Percentiles rank a stretch among this genome's conserved stretches.
Evolutionary conservation across 2,329 filamentous ascomycete species (phyloP).

Genomic region (Phyllosticta capitalensis): DNA sequence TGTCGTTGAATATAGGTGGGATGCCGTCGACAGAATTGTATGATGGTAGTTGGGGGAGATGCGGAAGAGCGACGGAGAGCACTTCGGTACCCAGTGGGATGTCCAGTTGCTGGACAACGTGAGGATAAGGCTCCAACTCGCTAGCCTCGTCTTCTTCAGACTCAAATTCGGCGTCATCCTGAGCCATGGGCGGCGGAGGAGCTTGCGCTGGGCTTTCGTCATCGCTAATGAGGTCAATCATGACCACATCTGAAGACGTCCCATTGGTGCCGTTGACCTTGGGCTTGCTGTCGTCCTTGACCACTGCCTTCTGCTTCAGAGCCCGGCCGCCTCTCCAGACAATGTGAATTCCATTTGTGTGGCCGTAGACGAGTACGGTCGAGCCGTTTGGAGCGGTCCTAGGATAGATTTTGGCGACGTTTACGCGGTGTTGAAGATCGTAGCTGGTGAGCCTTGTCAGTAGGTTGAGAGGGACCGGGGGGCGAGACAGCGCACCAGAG

Average conservation of each 20-base stretch:
- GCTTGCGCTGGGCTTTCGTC: slow-evolving; percentile 32
- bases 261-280: slow-evolving; percentile 37
- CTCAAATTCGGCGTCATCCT: slow-evolving; percentile 36
- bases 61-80: slow-evolving; percentile 43
- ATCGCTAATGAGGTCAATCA: slow-evolving; percentile 46
- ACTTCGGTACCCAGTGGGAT: slow-evolving; percentile 46
- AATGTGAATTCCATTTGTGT: slow-evolving; percentile 48
- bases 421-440: slow-evolving; percentile 48
- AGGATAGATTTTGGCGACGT: slow-evolving; percentile 49
- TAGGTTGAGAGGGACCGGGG: no score
- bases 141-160: slow-evolving; percentile 50
- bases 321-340: slow-evolving; percentile 51
- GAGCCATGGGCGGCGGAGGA: slow-evolving; percentile 9
- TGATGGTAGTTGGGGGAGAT: slow-evolving; percentile 23
- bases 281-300: slow-evolving; percentile 20
- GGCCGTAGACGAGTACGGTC: slow-evolving; percentile 50
- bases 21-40: slow-evolving; percentile 27
- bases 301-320: slow-evolving; percentile 27
- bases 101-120: slow-evolving; percentile 45
- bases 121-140: slow-evolving; percentile 44
- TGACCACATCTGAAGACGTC: slow-evolving; percentile 36
- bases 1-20: slow-evolving; percentile 39
- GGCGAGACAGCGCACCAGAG: slow-evolving; percentile 2
- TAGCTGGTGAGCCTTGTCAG: slow-evolving; percentile 37
- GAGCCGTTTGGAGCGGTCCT: slow-evolving; percentile 51